Conservation (phyloP, 768 basidiomycete genomes). For the Lentinula aciculospora region DNA sequence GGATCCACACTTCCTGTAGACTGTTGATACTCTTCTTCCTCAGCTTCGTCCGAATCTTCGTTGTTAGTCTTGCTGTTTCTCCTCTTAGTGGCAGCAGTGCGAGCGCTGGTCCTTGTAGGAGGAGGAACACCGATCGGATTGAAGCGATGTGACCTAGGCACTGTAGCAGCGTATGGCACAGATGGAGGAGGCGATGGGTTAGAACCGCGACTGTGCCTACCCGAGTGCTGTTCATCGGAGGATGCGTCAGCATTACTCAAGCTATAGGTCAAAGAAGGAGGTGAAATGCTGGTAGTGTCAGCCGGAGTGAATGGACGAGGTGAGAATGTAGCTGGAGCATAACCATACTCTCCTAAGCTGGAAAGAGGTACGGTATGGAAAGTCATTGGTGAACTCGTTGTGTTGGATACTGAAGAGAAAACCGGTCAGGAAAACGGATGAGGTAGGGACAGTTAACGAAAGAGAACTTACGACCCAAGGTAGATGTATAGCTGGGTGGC, state of each 20-base stretch:
- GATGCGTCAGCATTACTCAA: conserved; percentile 67
- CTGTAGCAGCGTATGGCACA: conserved; percentile 51
- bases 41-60: conserved; percentile 65
- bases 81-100: conserved; percentile 33
- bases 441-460: conserved; percentile 9
- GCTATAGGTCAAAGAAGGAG: conserved; percentile 63
- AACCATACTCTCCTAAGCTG: conserved; percentile 38
- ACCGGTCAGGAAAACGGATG: conserved; percentile 29
- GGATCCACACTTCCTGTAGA: conserved; percentile 48
- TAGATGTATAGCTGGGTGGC: conserved; percentile 42
- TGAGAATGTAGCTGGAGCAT: conserved; percentile 30
- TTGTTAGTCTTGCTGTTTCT: conserved; percentile 39
- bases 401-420: conserved; percentile 40
- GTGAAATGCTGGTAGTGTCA: conserved; percentile 56
- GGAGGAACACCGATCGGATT: conserved; percentile 65
- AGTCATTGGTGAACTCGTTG: conserved; percentile 55
- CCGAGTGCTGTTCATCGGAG: conserved; percentile 59
- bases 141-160: conserved; percentile 74
- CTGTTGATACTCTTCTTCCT: conserved; percentile 64
- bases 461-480: conserved; percentile 54
- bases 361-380: conserved; percentile 59
- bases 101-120: conserved; percentile 49
- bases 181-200: conserved; percentile 30
- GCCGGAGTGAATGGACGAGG: conserved; percentile 63
- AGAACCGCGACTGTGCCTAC: conserved; percentile 58